phyloP scores from a whole-genome alignment of 176 grass and related monocot species.

The Melocanna baccifera region DNA sequence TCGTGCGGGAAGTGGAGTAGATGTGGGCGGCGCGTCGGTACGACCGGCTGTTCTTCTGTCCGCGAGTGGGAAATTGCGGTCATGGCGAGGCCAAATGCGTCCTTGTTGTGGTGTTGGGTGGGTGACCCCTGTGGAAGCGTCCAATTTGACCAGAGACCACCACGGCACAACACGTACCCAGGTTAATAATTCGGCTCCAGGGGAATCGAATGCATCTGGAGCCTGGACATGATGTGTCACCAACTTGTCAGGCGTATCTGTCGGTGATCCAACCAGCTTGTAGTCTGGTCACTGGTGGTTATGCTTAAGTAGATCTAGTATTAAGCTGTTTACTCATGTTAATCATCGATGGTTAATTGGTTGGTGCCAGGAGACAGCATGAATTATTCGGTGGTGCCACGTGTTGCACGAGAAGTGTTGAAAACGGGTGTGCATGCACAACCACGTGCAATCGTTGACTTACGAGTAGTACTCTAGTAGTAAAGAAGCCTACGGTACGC shows the following conservation, averaged over 20 bases:
- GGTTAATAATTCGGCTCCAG: not conserved
- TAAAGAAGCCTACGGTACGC: not conserved
- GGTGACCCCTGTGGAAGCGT: not conserved
- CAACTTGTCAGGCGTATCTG: not conserved
- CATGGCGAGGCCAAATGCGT: not conserved
- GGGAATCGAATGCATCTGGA: not conserved
- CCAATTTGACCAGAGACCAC: not conserved
- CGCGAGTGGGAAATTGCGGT: not conserved
- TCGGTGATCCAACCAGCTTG: not conserved
- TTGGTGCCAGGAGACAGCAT: too few species aligned
- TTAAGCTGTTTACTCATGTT: too few species aligned
- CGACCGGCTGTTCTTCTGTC: not conserved
- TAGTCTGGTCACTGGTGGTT: not conserved
- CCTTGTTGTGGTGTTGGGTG: not conserved
- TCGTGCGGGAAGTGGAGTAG: slow-evolving; percentile 19
- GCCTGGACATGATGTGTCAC: not conserved
- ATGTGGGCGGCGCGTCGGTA: not conserved
- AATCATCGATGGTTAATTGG: too few species aligned
- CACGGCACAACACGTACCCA: not conserved
- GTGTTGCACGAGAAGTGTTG: not conserved
- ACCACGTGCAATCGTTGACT: not conserved
- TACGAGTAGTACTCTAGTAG: too few species aligned
- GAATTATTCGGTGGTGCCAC: too few species aligned
- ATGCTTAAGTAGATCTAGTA: not conserved
- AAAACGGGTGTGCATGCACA: not conserved